A percentile compares a stretch with the other conserved stretches of the same genome.
phyloP scores from a whole-genome alignment of 176 grass and related monocot species.

The Cenchrus purpureus region DNA sequence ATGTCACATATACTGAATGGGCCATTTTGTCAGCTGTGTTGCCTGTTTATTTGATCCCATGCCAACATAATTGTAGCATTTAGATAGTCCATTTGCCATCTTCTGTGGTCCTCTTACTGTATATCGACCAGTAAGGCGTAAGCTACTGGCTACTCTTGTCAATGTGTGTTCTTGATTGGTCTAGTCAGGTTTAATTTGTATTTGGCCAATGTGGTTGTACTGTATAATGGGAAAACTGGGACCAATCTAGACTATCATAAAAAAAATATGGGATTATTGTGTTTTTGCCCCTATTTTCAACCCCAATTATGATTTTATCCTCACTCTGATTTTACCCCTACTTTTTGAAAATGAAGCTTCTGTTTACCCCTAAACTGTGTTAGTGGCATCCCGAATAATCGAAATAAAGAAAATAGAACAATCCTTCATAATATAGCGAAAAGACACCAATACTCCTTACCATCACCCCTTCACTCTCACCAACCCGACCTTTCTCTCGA shows the following conservation, averaged over 20 bases:
- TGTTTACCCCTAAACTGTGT: too few relatives aligned
- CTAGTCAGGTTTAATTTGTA: constrained; percentile 29
- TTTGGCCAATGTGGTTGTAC: constrained; percentile 11
- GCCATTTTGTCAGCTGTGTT: not conserved
- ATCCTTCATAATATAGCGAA: too few relatives aligned
- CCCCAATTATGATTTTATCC: too few relatives aligned
- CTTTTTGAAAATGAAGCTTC: too few relatives aligned
- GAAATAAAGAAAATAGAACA: too few relatives aligned
- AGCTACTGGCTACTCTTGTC: constrained; percentile 11
- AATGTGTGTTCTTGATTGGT: not conserved
- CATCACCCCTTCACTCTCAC: too few relatives aligned
- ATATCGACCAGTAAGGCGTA: constrained; percentile 22
- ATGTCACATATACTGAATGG: constrained; percentile 2
- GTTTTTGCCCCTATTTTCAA: too few relatives aligned
- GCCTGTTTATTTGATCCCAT: constrained; percentile 21
- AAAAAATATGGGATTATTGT: not conserved
- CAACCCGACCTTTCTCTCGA: too few relatives aligned
- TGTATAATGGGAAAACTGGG: constrained; percentile 4
- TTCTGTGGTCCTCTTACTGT: constrained; percentile 13
- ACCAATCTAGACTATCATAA: constrained; percentile 1
- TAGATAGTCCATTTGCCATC: constrained; percentile 15
- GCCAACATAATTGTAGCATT: constrained; percentile 1
- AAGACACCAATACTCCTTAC: too few relatives aligned
- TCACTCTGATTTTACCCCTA: too few relatives aligned
- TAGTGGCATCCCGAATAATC: too few relatives aligned